Evolutionary conservation across 202 grass and related monocot species (phyloP).

Genomic region (Zoysia matrella): DNA sequence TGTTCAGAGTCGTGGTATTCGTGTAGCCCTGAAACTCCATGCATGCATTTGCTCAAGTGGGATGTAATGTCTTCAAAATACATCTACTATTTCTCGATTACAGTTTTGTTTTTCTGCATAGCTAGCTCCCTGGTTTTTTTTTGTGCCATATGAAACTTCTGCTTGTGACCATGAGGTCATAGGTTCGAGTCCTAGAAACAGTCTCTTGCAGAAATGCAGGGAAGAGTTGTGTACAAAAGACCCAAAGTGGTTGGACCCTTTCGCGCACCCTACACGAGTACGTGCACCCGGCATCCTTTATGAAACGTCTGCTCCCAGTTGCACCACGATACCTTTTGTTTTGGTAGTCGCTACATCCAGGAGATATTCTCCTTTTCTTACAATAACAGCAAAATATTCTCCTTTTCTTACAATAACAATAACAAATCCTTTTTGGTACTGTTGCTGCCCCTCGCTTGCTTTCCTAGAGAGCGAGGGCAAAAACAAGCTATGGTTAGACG

Average conservation of each 20-base stretch:
- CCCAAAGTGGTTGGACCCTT: no score
- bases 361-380: no score
- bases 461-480: neutral
- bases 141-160: no score
- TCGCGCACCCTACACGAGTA: no score
- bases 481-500: neutral
- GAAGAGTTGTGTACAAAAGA: no score
- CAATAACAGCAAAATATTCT: no score
- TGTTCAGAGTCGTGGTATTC: conserved; percentile 1
- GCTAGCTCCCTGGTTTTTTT: conserved; percentile 12
- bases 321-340: conserved; percentile 33
- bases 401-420: neutral
- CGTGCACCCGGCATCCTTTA: no score
- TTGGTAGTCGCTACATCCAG: neutral
- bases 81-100: conserved; percentile 1
- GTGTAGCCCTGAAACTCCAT: conserved; percentile 19
- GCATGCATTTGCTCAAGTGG: conserved; percentile 1
- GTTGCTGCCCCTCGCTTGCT: no score
- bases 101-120: neutral
- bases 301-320: conserved; percentile 11
- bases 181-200: no score
- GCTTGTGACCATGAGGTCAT: no score
- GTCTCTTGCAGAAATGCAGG: no score
- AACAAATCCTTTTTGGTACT: neutral
- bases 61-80: neutral